Evolutionary conservation across 371 early-diverging fungal species (phyloP).

Genomic region (Mortierella sp.): DNA sequence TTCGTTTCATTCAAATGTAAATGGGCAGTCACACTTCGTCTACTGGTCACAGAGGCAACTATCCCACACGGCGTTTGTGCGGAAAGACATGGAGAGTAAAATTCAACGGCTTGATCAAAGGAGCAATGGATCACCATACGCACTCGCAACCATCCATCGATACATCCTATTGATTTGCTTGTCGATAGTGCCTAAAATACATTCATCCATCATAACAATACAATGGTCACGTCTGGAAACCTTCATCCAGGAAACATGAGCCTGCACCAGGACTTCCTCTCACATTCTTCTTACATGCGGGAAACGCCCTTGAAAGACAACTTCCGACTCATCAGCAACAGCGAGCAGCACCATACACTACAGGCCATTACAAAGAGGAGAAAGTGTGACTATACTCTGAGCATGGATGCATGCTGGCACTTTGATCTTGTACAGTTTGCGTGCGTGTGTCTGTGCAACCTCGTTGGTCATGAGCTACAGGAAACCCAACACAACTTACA

Average conservation of each 20-base stretch:
- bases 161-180: constrained; percentile 2
- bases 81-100: not conserved
- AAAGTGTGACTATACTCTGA: not conserved
- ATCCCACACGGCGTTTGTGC: not conserved
- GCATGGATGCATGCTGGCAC: constrained; percentile 1
- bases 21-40: constrained; percentile 11
- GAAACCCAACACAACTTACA: not conserved
- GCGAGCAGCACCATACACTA: too few species aligned
- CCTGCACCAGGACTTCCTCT: not conserved
- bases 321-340: too few species aligned
- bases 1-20: constrained; percentile 36
- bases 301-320: too few species aligned
- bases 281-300: not conserved
- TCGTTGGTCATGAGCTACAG: not conserved
- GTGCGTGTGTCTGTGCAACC: too few species aligned
- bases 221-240: not conserved
- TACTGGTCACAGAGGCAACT: not conserved
- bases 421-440: constrained; percentile 8
- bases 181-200: not conserved
- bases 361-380: too few species aligned
- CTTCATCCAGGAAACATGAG: not conserved
- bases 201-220: not conserved
- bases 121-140: not conserved
- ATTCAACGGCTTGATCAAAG: not conserved
- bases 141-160: constrained; percentile 22